Base-by-base conservation (phyloP, 495 filamentous ascomycete genomes). In the Evernia prunastri region DNA sequence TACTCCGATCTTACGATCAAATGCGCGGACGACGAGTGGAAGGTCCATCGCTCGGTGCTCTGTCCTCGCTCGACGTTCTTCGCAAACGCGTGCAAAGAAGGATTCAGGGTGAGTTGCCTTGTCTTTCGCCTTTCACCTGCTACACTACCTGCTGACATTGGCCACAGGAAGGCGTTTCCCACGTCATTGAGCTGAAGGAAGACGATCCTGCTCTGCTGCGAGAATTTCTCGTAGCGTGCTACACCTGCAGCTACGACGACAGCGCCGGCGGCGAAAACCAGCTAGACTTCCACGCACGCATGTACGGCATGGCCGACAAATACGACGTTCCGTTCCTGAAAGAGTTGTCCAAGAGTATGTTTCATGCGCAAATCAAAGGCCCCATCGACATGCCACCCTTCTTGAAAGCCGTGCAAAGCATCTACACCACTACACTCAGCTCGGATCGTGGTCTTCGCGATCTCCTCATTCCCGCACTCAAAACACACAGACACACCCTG, bases 271-370 rank as follows among this genome's bases (percentile, higher is more conserved):
- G n/a, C 42, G 43, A 54, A 36, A 1, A 37, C 35, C 20, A 3
- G 4, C 56, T 66, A 6, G 61, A 56, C 6, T 53, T 69, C 12
- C 65, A 72, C 59, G 66, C 67, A 11, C 56, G 58, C n/a, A 60
- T 72, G n/a, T 73, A 72, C 63, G 37, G 61, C 25, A 60, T 65
- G 13, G 65, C 59, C 40, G 60, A 58, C 63, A 74, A 72, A 58
- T 81, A 80, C 67, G 72, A 72, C 62, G 76, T 82, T 58, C 39
- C 67, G 9, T 71, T 70, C 10, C 69, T 81, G 15, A 77, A 70
- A 7, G n/a, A n/a, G n/a, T 69, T 80, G 17, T 72, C 79, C 13
- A 65, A 67, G 18, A 59, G 63, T 23, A 80, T 77, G 68, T 78
- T 82, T 67, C 67, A 71, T 29, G 56, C 56, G 31, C 68, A 69